A percentile compares a stretch with the other conserved stretches of the same genome.
Conservation (phyloP, 2,329 filamentous ascomycete genomes). For the Aspergillus puulaauensis region DNA sequence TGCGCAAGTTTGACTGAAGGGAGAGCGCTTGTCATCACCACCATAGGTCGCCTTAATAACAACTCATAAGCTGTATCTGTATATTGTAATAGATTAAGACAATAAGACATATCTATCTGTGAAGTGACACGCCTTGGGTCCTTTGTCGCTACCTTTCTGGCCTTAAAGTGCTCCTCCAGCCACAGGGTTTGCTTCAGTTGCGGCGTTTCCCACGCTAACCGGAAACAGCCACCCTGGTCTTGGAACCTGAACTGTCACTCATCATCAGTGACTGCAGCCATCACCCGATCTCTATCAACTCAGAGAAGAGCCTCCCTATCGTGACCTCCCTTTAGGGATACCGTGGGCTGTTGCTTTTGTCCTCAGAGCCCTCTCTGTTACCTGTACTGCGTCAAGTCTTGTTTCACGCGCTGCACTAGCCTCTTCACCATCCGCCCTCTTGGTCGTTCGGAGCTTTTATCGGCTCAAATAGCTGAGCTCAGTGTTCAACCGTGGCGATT, state of each 20-base stretch:
- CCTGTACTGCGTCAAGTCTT: constrained; percentile 16
- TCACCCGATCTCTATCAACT: constrained; percentile 32
- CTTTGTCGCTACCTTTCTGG: not conserved
- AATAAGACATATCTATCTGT: not conserved
- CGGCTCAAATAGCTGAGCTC: constrained; percentile 33
- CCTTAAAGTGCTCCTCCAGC: constrained; percentile 14
- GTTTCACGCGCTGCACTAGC: constrained; percentile 24
- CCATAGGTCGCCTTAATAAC: not conserved
- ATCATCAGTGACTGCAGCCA: constrained; percentile 32
- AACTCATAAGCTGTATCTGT: not conserved
- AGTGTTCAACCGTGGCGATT: constrained; percentile 44
- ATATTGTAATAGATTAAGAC: too few species aligned
- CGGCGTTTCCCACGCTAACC: constrained; percentile 36
- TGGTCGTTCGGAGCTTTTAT: constrained; percentile 34
- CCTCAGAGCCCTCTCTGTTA: constrained; percentile 22
- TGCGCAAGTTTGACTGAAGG: not conserved
- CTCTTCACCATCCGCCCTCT: constrained; percentile 26
- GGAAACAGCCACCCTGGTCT: constrained; percentile 42
- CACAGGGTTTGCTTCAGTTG: constrained; percentile 25
- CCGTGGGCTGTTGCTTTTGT: constrained; percentile 26
- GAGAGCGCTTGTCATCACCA: not conserved
- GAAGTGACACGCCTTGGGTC: not conserved
- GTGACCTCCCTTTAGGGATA: constrained; percentile 26
- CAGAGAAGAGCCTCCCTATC: constrained; percentile 24
- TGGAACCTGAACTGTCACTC: constrained; percentile 34